A percentile compares a stretch with the other conserved stretches of the same genome.
Evolutionary conservation across 768 basidiomycete species (phyloP).

Genomic region (Calocera viscosa): DNA sequence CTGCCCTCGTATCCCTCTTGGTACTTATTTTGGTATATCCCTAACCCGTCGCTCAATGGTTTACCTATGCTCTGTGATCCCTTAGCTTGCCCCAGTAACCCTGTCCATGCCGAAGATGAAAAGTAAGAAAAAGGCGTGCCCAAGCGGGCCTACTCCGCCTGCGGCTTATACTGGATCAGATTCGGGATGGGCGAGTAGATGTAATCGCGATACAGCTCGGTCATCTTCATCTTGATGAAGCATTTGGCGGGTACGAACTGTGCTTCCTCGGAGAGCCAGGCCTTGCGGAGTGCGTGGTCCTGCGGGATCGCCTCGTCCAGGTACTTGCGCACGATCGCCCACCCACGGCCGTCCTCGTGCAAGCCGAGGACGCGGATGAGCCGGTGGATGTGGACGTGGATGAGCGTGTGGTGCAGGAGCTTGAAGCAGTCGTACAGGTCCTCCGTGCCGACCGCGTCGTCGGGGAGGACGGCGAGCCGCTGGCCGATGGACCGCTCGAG

Average conservation of each 20-base stretch:
- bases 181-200: slow-evolving; percentile 5
- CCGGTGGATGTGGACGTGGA: slow-evolving; percentile 50
- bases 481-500: slow-evolving; percentile 38
- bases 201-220: slow-evolving; percentile 36
- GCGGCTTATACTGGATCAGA: neutral
- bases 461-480: slow-evolving; percentile 41
- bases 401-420: slow-evolving; percentile 47
- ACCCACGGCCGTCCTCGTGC: slow-evolving; percentile 45
- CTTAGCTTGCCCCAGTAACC: no score
- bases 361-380: slow-evolving; percentile 45
- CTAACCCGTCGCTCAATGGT: no score
- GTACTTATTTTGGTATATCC: no score
- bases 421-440: slow-evolving; percentile 41
- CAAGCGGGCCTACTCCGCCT: neutral
- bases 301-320: slow-evolving; percentile 35
- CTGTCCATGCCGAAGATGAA: no score
- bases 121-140: no score
- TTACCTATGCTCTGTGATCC: no score
- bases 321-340: slow-evolving; percentile 38
- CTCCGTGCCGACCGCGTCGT: slow-evolving; percentile 40
- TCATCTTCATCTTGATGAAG: slow-evolving; percentile 46
- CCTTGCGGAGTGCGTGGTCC: slow-evolving; percentile 36
- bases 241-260: slow-evolving; percentile 44
- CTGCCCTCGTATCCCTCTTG: no score
- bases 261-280: slow-evolving; percentile 40